Evolutionary conservation across 208 protist species (phyloP), one percentile per base, ranked within the genome.

Genomic region (Trypanosomatidae sp.): DNA sequence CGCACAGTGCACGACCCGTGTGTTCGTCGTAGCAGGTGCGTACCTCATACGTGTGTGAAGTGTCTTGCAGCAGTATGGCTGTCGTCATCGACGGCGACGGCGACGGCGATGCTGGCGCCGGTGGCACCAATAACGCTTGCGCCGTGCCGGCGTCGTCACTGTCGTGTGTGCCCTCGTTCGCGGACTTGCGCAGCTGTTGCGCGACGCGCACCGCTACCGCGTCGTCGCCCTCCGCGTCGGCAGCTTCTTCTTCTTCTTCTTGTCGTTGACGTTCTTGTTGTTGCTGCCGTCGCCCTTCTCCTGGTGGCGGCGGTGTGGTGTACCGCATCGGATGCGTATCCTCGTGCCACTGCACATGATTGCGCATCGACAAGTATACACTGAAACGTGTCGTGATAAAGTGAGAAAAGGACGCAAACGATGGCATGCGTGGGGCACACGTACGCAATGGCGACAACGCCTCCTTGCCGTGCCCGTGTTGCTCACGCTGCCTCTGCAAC

Each of bases 381-480:
- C 67, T 81, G 53, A 85, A 80, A 27, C 73, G 63, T 50, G 72
- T 69, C 45, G 53, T 56, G 45, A 91, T 80, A 37, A 91, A 84
- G 40, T 61, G 49, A 25, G 59, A 32, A 56, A 90, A 90, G 32
- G 72, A 61, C 18, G 56, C 53, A 48, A 77, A 90, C 4, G 71
- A 55, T 32, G 69, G 56, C 40, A 64, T 65, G 46, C 61, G 27
- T 18, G 52, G 11, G 30, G 11, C 30, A 35, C 11, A 35, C 30
- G 30, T 15, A 35, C 11, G n/a, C 30, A n/a, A 35, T 35, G 30
- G 11, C 11, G 11, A n/a, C 11, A 35, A 15, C n/a, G 30, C 30
- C n/a, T 11, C 30, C 30, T n/a, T 35, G 30, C 30, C n/a, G 30
- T 35, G 30, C 30, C 30, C 11, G n/a, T 15, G 30, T n/a, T 35